Evolutionary conservation across 495 filamentous ascomycete species (phyloP), one percentile per base, ranked within the genome.

Genomic region (Talaromyces wortmannii): DNA sequence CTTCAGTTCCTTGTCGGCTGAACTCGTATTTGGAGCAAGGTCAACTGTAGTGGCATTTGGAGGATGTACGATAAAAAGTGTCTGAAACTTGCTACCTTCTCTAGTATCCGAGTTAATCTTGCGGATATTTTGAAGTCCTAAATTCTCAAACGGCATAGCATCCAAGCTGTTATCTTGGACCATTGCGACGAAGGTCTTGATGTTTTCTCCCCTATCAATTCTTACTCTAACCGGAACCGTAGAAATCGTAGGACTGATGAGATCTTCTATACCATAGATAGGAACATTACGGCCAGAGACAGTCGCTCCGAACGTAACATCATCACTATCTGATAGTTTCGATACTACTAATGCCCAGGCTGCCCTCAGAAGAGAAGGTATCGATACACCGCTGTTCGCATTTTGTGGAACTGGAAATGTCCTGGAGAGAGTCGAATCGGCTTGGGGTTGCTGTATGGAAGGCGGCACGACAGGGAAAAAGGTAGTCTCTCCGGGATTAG

Each of bases 201-300:
- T 60, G 1, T 54, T 57, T 7, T 56, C 40, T 12, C 57, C 17
- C 40, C 44, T 18, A 11, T 72, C 49, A 29, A 79, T 36, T 16
- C 50, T 52, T 10, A 81, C 63, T 4, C 80, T 70, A 17, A 82
- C 59, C 0, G 84, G 84, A 23, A 84, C 68, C 0, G 83, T 85
- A 0, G 82, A 72, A 52, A 86, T 77, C 50, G 79, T 80, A 1
- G 83, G 78, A 0, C 82, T 83, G 32, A 78, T 67, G n/a, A 84
- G 79, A 32, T 74, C 63, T 45, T 79, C 74, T 1, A 84, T 70
- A 5, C 74, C 77, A 10, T 67, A 59, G 7, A 84, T 69, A 7
- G 77, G 67, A 11, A 75, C 74, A 40, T 80, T 76, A 8, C 84
- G 74, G 6, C 81, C 81, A 7, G 7, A 81, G 59, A 3, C 77